A percentile compares a stretch with the other conserved stretches of the same genome.
phyloP scores from a whole-genome alignment of 106 monocot genomes.

The Cymbidium sinense region DNA sequence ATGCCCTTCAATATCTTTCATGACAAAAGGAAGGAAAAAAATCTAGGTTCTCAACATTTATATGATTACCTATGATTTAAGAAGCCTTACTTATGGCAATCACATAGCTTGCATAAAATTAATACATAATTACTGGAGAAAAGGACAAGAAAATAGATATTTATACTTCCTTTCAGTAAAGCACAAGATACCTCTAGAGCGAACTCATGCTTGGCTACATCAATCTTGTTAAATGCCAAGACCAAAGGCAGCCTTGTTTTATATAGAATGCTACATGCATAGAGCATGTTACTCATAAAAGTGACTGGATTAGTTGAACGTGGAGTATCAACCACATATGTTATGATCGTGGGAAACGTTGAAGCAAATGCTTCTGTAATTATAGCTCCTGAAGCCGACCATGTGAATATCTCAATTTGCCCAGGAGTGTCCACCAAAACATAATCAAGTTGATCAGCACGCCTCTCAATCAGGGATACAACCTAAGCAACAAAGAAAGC shows the following conservation, averaged over 20 bases:
- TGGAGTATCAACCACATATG: constrained; percentile 95
- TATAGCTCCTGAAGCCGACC: constrained; percentile 98
- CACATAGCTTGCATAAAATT: background rate
- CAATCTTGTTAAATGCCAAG: constrained; percentile 85
- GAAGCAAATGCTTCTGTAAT: constrained; percentile 97
- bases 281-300: constrained; percentile 99
- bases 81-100: background rate
- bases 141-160: background rate
- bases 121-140: background rate
- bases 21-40: background rate
- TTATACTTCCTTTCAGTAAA: background rate
- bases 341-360: constrained; percentile 86
- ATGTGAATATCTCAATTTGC: constrained; percentile 97
- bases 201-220: constrained; percentile 94
- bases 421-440: constrained; percentile 96
- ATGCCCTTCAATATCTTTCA: background rate
- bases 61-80: background rate
- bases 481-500: constrained; percentile 43
- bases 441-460: constrained; percentile 92
- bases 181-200: constrained; percentile 65
- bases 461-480: constrained; percentile 67
- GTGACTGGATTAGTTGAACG: constrained; percentile 78
- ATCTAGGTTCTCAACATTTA: background rate
- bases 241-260: constrained; percentile 91
- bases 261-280: constrained; percentile 98